Evolutionary conservation across 371 early-diverging fungal genomes (phyloP).

Genomic region (Mucor piriformis): DNA sequence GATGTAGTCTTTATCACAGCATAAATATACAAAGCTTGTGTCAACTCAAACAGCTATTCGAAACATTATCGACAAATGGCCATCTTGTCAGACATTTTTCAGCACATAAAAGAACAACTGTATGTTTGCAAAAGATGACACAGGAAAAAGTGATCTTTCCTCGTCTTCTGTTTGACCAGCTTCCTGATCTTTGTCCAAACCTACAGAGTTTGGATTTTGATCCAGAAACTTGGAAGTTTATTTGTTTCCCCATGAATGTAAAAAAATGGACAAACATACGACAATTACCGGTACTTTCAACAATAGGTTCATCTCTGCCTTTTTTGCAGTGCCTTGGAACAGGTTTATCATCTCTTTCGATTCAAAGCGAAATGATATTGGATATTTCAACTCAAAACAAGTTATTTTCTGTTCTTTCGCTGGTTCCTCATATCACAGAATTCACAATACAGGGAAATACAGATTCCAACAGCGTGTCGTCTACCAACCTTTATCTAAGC

Average conservation of each 20-base stretch:
- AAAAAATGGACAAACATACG: conserved; percentile 3
- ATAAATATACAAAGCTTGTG: background rate
- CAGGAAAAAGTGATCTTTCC: conserved; percentile 5
- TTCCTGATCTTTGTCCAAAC: conserved; percentile 18
- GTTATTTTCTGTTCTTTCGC: conserved; percentile 2
- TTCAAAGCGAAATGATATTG: conserved; percentile 12
- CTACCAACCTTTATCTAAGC: background rate
- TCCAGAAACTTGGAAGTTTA: conserved; percentile 11
- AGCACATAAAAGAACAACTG: background rate
- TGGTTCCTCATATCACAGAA: conserved; percentile 5
- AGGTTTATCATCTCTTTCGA: conserved; percentile 1
- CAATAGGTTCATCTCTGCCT: conserved; percentile 5
- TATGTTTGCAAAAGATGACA: background rate
- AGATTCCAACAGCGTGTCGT: background rate
- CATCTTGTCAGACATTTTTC: conserved; percentile 5
- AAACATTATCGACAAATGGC: conserved; percentile 11
- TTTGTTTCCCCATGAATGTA: background rate
- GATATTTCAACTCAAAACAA: conserved; percentile 7
- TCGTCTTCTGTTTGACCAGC: conserved; percentile 2
- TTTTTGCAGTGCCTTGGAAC: conserved; percentile 8
- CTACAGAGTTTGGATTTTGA: conserved; percentile 16
- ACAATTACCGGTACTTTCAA: conserved; percentile 13
- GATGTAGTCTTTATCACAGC: conserved; percentile 5
- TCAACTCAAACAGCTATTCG: background rate
- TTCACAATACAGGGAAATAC: background rate